Conservation (phyloP, 176 grass and related monocot genomes). For the Eleusine coracana region DNA sequence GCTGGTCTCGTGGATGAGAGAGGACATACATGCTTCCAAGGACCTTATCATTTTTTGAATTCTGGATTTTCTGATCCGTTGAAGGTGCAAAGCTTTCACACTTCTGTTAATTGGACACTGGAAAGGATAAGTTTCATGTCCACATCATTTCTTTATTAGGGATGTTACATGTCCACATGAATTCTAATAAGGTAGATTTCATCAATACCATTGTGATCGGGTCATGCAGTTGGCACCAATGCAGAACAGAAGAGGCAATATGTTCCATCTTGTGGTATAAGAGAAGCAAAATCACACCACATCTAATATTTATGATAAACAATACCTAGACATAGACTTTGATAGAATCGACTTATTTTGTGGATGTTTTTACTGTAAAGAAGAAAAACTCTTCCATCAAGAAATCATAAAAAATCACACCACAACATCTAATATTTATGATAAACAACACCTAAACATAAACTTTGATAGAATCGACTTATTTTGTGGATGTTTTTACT, state of each 20-base stretch:
- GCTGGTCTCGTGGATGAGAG: background rate
- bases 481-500: too few species aligned
- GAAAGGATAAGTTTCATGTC: background rate
- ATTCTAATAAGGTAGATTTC: background rate
- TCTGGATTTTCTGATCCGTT: background rate
- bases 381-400: too few species aligned
- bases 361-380: too few species aligned
- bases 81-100: background rate
- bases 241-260: background rate
- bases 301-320: background rate
- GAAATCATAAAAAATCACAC: background rate
- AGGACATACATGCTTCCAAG: too few species aligned
- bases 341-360: background rate
- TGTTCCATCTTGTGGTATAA: background rate
- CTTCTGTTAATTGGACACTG: background rate
- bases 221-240: background rate
- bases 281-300: background rate
- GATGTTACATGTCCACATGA: background rate
- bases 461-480: background rate
- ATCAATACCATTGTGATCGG: background rate
- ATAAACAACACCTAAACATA: background rate
- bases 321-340: background rate
- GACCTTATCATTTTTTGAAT: background rate
- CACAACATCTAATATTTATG: background rate
- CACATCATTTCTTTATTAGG: background rate